These are phyloP conservation scores for Rhizoclosmatium sp. DNA, from an alignment of 192 early-diverging fungal genomes.

Conservation along the genomic window DNA sequence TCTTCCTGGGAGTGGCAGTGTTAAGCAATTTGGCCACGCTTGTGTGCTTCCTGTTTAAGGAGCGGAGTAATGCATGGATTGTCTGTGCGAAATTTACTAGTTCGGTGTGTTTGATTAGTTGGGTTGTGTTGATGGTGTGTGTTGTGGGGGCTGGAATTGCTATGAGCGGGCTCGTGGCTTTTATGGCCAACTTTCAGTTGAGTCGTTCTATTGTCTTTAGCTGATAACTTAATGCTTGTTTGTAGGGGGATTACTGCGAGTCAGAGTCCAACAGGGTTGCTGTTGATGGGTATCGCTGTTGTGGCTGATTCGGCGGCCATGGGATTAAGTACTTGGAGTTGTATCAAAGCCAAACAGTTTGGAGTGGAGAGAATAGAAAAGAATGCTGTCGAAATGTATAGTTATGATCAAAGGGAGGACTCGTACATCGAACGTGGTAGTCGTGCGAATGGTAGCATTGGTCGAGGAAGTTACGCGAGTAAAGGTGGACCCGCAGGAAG, in stretches of 20 bases:
- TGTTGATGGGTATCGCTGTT: neutral
- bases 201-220: neutral
- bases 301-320: neutral
- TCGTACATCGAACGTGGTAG: neutral
- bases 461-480: neutral
- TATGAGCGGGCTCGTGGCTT: neutral
- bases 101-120: neutral
- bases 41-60: neutral
- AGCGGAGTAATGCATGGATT: constrained; percentile 8
- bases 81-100: constrained; percentile 25
- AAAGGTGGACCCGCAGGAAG: no score
- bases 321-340: constrained; percentile 20
- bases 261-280: neutral
- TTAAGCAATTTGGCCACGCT: neutral
- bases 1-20: constrained; percentile 12
- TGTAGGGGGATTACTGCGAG: constrained; percentile 6
- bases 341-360: neutral
- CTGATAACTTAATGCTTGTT: neutral
- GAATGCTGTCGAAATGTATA: neutral
- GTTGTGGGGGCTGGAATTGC: neutral
- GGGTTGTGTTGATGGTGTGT: constrained; percentile 4
- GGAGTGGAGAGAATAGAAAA: neutral
- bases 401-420: neutral
- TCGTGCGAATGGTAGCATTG: neutral
- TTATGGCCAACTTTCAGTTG: neutral